Evolutionary conservation across 2,329 filamentous ascomycete species (phyloP).

Genomic region (Pyrenophora tritici-repentis): DNA sequence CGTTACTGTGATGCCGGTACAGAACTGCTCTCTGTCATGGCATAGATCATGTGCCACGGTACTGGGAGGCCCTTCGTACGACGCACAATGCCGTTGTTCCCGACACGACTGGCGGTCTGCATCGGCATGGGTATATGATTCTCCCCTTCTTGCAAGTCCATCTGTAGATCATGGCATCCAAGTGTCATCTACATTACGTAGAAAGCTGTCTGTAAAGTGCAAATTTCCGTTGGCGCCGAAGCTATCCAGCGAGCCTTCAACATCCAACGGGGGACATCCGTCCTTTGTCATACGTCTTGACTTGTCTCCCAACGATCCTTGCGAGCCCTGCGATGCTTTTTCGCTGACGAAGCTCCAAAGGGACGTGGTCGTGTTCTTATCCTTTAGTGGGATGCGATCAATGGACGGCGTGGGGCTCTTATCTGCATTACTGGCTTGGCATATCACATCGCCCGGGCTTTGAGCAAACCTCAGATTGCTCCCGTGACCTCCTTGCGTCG

Average conservation of each 20-base stretch:
- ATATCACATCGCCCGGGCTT: constrained; percentile 16
- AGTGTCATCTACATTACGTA: constrained; percentile 28
- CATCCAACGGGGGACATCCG: constrained; percentile 27
- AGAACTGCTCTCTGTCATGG: constrained; percentile 8
- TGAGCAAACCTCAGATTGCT: constrained; percentile 33
- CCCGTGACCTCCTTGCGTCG: constrained; percentile 16
- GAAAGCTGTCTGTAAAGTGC: constrained; percentile 36
- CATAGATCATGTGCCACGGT: constrained; percentile 8
- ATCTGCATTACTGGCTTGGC: constrained; percentile 9
- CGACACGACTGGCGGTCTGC: background rate
- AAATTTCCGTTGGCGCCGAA: constrained; percentile 27
- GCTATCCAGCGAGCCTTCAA: constrained; percentile 30
- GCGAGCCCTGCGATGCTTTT: constrained; percentile 30
- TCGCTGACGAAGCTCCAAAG: constrained; percentile 25
- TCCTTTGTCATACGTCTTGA: constrained; percentile 15
- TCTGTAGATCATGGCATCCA: constrained; percentile 8
- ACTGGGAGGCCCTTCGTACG: background rate
- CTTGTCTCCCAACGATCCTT: constrained; percentile 7
- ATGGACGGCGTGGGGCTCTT: constrained; percentile 29
- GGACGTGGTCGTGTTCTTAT: constrained; percentile 26
- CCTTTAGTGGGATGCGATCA: constrained; percentile 35
- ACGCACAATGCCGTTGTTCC: constrained; percentile 4
- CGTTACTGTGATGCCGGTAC: constrained; percentile 11
- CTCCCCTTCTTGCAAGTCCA: background rate
- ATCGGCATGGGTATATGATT: background rate